Evolutionary conservation across 2,329 filamentous ascomycete species (phyloP), one percentile per base, ranked within the genome.

Genomic region (Curvularia hawaiiensis): DNA sequence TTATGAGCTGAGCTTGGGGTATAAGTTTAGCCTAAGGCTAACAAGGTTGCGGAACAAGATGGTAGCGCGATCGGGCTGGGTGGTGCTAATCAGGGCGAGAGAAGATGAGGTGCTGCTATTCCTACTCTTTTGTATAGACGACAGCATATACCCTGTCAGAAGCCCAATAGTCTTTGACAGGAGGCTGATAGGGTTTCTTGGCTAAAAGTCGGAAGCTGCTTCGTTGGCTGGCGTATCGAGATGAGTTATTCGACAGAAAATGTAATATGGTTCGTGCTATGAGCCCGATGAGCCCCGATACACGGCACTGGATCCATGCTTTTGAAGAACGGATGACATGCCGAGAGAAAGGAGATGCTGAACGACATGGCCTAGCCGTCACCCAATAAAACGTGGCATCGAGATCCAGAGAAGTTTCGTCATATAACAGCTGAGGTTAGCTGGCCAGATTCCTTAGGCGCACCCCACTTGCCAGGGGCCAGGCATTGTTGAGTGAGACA

Each of bases 381-480:
- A 35, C 49, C 60, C 60, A 63, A 61, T 58, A 26, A 44, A 44
- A 28, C 52, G 47, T 18, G 30, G 6, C 50, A 56, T 22, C 12
- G 8, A 45, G 30, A 24, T 38, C 39, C 54, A 43, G 44, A 54
- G 49, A 50, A 47, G 49, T 30, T 58, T 61, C 51, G 45, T 53
- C 45, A 44, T 52, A 40, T 59, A 55, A 40, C 45, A 58, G 61
- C 61, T 54, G 53, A 30, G 48, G 38, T 40, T 50, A 50, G 58
- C 48, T 45, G 56, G 52, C 39, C 54, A 52, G 40, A 52, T 57
- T 40, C 44, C 50, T 35, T 20, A 54, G 54, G 40, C 59, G 50
- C 52, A 60, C 54, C 56, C 59, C 60, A 58, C 58, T 41, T 38
- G 46, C 31, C 41, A 52, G 47, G 54, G 40, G 39, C 51, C 51